A percentile compares a stretch with the other conserved stretches of the same genome.
These are phyloP conservation scores for Lipomyces oligophaga DNA, from an alignment of 805 yeast species.

Conservation along the genomic window DNA sequence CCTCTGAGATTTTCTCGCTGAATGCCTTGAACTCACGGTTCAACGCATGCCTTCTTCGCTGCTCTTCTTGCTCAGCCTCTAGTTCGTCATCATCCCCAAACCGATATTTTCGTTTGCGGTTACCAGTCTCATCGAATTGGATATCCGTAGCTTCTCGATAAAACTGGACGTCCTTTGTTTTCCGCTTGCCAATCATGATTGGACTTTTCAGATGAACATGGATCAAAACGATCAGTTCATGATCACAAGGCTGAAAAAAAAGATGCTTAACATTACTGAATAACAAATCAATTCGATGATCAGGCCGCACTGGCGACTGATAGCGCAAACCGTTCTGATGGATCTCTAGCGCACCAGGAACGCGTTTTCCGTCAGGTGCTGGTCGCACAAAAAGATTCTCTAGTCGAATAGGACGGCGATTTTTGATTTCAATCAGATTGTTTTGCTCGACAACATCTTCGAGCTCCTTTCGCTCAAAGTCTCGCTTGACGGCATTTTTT, in stretches of 20 bases:
- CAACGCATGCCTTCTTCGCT: conserved; percentile 81
- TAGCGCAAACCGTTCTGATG: conserved; percentile 96
- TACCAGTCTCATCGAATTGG: conserved; percentile 95
- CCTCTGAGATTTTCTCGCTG: conserved; percentile 86
- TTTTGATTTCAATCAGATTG: conserved; percentile 71
- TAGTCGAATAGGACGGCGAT: conserved; percentile 78
- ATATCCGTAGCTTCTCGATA: conserved; percentile 95
- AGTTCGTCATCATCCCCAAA: conserved; percentile 98
- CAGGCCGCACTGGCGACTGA: conserved; percentile 78
- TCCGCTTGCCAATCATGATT: conserved; percentile 90
- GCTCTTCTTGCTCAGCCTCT: conserved; percentile 97
- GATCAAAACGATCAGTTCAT: conserved; percentile 85
- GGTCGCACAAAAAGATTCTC: conserved; percentile 92
- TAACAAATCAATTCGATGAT: conserved; percentile 80
- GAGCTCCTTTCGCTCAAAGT: conserved; percentile 81
- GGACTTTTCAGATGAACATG: conserved; percentile 92
- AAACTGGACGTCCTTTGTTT: conserved; percentile 91
- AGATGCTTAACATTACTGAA: conserved; percentile 89
- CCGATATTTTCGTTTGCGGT: conserved; percentile 75
- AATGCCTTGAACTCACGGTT: conserved; percentile 88
- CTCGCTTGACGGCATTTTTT: conserved; percentile 85
- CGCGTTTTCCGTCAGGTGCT: conserved; percentile 93
- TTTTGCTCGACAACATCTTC: conserved; percentile 96
- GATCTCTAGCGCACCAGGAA: conserved; percentile 82
- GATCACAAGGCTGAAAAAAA: conserved; percentile 94